These are phyloP conservation scores for Cairneyella variabilis DNA, from an alignment of 495 filamentous ascomycete genomes.

Conservation along the genomic window DNA sequence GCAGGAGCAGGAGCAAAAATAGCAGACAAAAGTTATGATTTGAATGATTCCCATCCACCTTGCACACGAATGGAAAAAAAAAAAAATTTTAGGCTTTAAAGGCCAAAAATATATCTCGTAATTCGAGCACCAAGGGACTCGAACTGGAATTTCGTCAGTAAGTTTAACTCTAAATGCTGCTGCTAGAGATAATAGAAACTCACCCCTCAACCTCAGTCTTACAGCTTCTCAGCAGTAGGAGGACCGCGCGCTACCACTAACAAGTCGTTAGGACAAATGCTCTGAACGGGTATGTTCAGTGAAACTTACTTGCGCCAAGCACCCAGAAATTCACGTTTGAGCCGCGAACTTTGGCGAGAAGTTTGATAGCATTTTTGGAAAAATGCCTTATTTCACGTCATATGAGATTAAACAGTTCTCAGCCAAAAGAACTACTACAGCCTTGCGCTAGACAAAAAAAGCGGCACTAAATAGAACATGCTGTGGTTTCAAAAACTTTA, in stretches of 20 bases:
- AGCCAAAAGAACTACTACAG: no score
- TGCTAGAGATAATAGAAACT: neutral
- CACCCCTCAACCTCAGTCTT: constrained; percentile 34
- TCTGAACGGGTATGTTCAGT: no score
- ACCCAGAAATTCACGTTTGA: neutral
- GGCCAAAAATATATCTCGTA: neutral
- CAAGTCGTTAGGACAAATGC: no score
- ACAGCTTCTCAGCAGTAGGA: constrained; percentile 27
- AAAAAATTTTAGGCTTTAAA: neutral
- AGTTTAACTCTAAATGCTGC: neutral
- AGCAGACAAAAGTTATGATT: neutral
- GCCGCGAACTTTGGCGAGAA: neutral
- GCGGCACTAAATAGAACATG: no score
- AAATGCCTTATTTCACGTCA: neutral
- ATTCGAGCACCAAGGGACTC: constrained; percentile 8
- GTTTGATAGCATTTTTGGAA: constrained; percentile 3
- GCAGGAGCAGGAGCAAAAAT: neutral
- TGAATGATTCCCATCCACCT: no score
- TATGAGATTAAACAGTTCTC: no score
- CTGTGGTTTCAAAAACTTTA: no score
- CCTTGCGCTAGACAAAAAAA: no score
- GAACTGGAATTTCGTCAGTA: neutral
- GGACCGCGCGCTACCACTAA: constrained; percentile 42
- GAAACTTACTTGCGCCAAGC: no score
- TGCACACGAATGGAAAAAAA: neutral